These are phyloP conservation scores for Clarireedia monteithiana DNA, from an alignment of 2,329 filamentous ascomycete genomes.

Conservation along the genomic window DNA sequence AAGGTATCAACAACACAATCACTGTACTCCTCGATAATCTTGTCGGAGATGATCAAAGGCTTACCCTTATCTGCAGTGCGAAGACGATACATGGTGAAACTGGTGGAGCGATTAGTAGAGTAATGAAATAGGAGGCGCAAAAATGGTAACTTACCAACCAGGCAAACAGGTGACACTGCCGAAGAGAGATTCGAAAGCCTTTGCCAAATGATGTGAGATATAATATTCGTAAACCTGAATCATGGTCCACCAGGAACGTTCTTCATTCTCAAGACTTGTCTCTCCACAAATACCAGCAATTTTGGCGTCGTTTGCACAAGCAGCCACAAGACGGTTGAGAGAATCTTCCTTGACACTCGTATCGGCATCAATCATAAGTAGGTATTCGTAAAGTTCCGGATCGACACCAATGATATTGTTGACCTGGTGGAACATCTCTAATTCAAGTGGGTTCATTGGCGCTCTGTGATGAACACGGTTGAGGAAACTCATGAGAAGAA, in stretches of 20 bases:
- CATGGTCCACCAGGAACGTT: constrained; percentile 97
- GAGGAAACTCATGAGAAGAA: constrained; percentile 92
- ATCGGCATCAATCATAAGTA: constrained; percentile 97
- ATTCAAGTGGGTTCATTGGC: constrained; percentile 90
- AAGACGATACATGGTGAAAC: constrained; percentile 98
- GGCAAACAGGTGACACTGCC: constrained; percentile 98
- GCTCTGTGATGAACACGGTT: constrained; percentile 93
- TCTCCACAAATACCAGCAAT: constrained; percentile 97
- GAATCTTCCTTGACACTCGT: constrained; percentile 90
- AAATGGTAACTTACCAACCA: constrained; percentile 69
- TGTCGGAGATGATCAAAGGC: constrained; percentile 87
- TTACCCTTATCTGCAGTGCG: constrained; percentile 90
- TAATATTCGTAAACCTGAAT: constrained; percentile 99
- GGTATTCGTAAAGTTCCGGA: constrained; percentile 92
- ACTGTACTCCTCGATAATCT: constrained; percentile 79
- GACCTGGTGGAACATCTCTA: constrained; percentile 98
- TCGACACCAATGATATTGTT: constrained; percentile 99
- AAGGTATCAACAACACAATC: constrained; percentile 87
- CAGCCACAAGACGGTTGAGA: constrained; percentile 83
- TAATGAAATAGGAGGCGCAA: constrained; percentile 14
- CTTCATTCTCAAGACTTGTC: constrained; percentile 91
- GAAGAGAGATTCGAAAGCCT: constrained; percentile 96
- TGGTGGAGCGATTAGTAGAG: constrained; percentile 37
- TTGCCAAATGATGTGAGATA: constrained; percentile 93
- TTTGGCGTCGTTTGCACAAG: constrained; percentile 88